These are phyloP conservation scores for Eimeria brunetti DNA, from an alignment of 169 alveolate genomes.

Conservation along the genomic window DNA sequence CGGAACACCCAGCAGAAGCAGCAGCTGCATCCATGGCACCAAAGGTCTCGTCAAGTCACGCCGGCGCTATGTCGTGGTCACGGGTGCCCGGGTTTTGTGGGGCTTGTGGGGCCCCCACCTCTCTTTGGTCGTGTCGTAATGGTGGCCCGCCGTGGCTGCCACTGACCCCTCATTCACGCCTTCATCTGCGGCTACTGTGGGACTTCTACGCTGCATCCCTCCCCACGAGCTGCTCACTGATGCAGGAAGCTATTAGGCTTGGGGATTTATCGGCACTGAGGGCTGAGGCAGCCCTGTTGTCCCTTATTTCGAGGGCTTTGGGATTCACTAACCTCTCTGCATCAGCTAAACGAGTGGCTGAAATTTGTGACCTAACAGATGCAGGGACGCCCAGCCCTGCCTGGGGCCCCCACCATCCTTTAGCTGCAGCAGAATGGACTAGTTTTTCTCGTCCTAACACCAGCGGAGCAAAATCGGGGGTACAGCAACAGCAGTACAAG, in stretches of 20 bases:
- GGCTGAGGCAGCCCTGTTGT: slow-evolving; percentile 68
- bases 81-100: slow-evolving; percentile 46
- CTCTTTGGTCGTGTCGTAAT: slow-evolving; percentile 5
- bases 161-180: slow-evolving; percentile 1
- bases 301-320: slow-evolving; percentile 20
- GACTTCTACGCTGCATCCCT: slow-evolving; percentile 52
- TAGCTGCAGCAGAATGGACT: slow-evolving; percentile 1
- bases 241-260: slow-evolving; percentile 45
- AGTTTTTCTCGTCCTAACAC: background rate
- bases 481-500: slow-evolving; percentile 4
- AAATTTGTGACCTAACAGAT: slow-evolving; percentile 33
- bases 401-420: slow-evolving; percentile 52
- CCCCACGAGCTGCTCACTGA: slow-evolving; percentile 49
- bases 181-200: slow-evolving; percentile 55
- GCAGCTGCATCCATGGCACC: background rate
- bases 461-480: background rate
- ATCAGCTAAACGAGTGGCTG: slow-evolving; percentile 43
- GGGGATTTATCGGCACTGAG: slow-evolving; percentile 22
- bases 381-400: slow-evolving; percentile 43
- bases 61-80: slow-evolving; percentile 24
- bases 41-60: background rate
- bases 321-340: slow-evolving; percentile 33
- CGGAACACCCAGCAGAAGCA: background rate
- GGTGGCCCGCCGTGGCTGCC: slow-evolving; percentile 71
- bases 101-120: slow-evolving; percentile 12